A percentile compares a stretch with the other conserved stretches of the same genome.
Conservation (phyloP, 2,329 filamentous ascomycete species). For the Fusarium floridanum region DNA sequence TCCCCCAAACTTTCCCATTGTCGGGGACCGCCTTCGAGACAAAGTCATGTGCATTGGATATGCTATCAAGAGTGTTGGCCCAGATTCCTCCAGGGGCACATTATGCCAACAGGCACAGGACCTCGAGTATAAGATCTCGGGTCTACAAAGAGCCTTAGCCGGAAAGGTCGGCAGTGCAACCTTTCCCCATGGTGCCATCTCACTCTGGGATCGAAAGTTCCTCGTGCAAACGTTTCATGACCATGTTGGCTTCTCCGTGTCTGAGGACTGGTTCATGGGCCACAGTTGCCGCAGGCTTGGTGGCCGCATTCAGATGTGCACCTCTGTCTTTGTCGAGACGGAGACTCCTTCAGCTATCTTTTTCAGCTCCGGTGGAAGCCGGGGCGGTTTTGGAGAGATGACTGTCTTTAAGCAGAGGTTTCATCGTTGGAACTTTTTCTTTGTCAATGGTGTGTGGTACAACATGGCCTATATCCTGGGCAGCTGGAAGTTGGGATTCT, state of each 20-base stretch:
- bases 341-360: conserved; percentile 28
- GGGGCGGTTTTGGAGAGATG: conserved; percentile 27
- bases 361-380: conserved; percentile 4
- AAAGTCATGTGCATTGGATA: conserved; percentile 28
- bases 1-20: conserved; percentile 18
- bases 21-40: conserved; percentile 4
- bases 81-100: conserved; percentile 13
- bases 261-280: conserved; percentile 27
- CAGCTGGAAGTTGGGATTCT: conserved; percentile 20
- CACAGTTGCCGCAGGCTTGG: conserved; percentile 19
- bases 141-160: conserved; percentile 10
- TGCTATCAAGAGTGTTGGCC: conserved; percentile 28
- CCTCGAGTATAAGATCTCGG: conserved; percentile 30
- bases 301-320: conserved; percentile 26
- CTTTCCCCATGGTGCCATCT: conserved; percentile 25
- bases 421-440: conserved; percentile 29
- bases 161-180: conserved; percentile 14
- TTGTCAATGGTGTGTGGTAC: conserved; percentile 21
- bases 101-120: conserved; percentile 24
- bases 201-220: conserved; percentile 21
- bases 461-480: conserved; percentile 17
- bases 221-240: conserved; percentile 22
- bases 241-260: conserved; percentile 20
- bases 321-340: conserved; percentile 25
- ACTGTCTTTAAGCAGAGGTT: conserved; percentile 28